Evolutionary conservation across 2,329 filamentous ascomycete genomes (phyloP).

Genomic region (Fusarium decemcellulare): DNA sequence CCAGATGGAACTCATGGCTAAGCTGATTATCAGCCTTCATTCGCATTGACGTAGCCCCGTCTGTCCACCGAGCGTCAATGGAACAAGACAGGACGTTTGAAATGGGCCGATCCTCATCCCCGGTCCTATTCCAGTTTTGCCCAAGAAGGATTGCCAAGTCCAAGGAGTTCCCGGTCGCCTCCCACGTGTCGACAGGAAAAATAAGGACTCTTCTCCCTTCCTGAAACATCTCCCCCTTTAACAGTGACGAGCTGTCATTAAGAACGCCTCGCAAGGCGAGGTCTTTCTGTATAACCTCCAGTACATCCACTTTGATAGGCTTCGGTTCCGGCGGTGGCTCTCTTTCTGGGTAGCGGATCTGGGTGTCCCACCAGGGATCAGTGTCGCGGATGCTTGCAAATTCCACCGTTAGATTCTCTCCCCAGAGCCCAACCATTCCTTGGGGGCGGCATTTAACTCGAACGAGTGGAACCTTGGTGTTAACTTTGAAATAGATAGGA

Average conservation of each 20-base stretch:
- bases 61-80: neutral
- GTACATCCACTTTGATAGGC: neutral
- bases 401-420: neutral
- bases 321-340: no score
- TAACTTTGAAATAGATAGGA: neutral
- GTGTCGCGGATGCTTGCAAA: neutral
- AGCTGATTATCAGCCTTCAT: neutral
- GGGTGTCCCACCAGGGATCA: neutral
- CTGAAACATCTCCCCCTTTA: neutral
- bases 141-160: constrained; percentile 1
- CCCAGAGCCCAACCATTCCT: neutral
- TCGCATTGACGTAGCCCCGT: neutral
- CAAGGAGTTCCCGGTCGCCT: neutral
- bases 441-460: neutral
- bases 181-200: neutral
- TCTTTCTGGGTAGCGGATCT: neutral
- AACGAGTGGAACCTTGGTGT: neutral
- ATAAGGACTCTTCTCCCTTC: neutral
- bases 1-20: neutral
- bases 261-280: neutral
- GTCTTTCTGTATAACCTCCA: neutral
- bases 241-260: neutral
- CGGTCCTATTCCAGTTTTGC: neutral
- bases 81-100: no score
- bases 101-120: neutral